Percentiles rank a stretch among this genome's conserved stretches.
Conservation (phyloP, 1,284 basidiomycete genomes). For the Clitocybe nebularis region DNA sequence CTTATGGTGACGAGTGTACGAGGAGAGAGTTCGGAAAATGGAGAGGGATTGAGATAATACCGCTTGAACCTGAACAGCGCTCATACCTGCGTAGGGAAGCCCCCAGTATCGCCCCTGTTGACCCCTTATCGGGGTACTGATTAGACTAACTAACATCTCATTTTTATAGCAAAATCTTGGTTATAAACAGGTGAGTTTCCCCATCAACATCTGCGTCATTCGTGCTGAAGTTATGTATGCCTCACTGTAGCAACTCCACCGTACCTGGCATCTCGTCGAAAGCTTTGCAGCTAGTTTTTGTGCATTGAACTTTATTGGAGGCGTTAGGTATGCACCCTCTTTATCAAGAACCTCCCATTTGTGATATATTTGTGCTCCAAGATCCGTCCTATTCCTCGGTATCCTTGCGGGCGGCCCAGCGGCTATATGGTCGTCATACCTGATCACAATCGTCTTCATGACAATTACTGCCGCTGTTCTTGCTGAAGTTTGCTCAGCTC, state of each 20-base stretch:
- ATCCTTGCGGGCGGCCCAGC: conserved; percentile 80
- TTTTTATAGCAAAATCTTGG: conserved; percentile 64
- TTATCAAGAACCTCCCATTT: background rate
- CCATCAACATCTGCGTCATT: conserved; percentile 1
- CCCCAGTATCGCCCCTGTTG: conserved; percentile 56
- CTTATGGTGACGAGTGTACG: conserved; percentile 19
- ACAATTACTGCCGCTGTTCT: conserved; percentile 80
- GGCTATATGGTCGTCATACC: conserved; percentile 79
- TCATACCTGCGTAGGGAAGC: conserved; percentile 96
- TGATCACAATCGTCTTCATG: conserved; percentile 80
- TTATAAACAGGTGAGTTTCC: conserved; percentile 66
- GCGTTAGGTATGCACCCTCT: conserved; percentile 54
- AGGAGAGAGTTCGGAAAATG: conserved; percentile 21
- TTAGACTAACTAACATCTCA: conserved; percentile 46
- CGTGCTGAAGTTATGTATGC: conserved; percentile 10
- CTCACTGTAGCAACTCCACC: conserved; percentile 66
- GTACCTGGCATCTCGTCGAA: conserved; percentile 75
- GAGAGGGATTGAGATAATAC: conserved; percentile 85
- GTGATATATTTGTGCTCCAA: conserved; percentile 23
- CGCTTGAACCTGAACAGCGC: conserved; percentile 93
- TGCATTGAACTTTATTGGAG: conserved; percentile 82
- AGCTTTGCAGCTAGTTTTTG: conserved; percentile 84
- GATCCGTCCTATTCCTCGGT: conserved; percentile 76
- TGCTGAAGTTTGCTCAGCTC: conserved; percentile 82
- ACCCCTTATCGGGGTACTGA: conserved; percentile 34